Evolutionary conservation across 1,284 basidiomycete species (phyloP), one percentile per base, ranked within the genome.

Genomic region (Fomitopsis betulina): DNA sequence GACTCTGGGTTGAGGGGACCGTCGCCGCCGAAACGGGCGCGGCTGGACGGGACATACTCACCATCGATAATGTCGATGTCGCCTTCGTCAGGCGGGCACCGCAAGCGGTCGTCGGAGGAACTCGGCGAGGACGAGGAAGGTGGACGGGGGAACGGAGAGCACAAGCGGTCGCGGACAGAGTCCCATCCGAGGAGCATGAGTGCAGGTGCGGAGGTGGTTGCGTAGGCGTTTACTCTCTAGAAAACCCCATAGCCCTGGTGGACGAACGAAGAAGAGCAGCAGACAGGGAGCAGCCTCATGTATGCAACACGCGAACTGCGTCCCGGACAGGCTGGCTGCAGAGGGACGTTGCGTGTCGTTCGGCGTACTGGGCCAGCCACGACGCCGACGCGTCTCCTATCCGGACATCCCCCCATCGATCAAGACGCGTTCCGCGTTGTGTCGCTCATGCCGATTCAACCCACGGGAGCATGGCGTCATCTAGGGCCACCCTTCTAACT

Each of bases 1-100:
- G 45, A 17, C 51, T 59, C 37, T 39, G 19, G n/a, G 53, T 45
- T 60, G 19, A 53, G 58, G 21, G 53, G 57, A 7, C 66, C 56
- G 30, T 70, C 73, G 1, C 72, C 73, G 19, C 72, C 73, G 7
- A 75, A 75, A 43, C 67, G 72, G 35, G 63, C 67, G n/a, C 62
- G 72, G 21, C 56, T 61, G 8, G 63, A 67, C 4, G 70, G 70
- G 19, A 58, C 62, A 17, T 72, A 65, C 58, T 69, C 72, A 21
- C 56, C 63, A 15, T 32, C 65, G 30, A 58, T 62, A 43, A 42
- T 42, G 33, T 47, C 42, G 53, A 25, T 49, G 50, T 40, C 53
- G 17, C 56, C 61, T 27, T 54, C 64, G 12, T 63, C 68, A 5
- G 49, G 59, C 8, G 57, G 65, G 25, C 47, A 65, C 21, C 63